These are phyloP conservation scores for Meyerozyma carpophila DNA, from an alignment of 1,139 yeast genomes.

Conservation along the genomic window DNA sequence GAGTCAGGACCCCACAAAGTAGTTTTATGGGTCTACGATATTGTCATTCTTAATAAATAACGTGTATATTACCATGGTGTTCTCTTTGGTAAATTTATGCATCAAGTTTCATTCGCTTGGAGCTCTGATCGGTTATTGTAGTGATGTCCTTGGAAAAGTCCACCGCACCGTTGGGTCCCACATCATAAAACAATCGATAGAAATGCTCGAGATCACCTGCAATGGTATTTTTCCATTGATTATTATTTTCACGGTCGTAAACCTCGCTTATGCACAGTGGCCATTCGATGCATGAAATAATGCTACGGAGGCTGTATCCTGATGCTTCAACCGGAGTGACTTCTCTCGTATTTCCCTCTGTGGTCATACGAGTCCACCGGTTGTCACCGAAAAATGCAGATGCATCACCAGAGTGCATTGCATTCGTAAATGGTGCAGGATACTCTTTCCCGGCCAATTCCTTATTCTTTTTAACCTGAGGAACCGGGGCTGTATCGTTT, in stretches of 20 bases:
- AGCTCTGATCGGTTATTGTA: background rate
- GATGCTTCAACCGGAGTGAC: conserved; percentile 2
- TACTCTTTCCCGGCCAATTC: conserved; percentile 63
- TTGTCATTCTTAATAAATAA: background rate
- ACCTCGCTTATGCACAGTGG: conserved; percentile 1
- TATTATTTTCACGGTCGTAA: background rate
- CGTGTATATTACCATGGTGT: background rate
- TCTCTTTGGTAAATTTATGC: background rate
- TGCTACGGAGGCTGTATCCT: background rate
- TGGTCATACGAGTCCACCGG: conserved; percentile 10
- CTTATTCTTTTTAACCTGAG: conserved; percentile 70
- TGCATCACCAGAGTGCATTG: conserved; percentile 40
- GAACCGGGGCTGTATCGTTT: conserved; percentile 79
- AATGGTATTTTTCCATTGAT: background rate
- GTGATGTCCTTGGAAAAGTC: background rate
- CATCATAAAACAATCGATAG: background rate
- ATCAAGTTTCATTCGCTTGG: background rate
- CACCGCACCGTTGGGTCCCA: background rate
- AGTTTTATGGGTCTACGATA: conserved; percentile 1
- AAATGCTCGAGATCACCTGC: background rate
- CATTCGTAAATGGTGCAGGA: conserved; percentile 39
- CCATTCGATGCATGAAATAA: background rate
- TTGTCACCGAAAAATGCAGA: conserved; percentile 43
- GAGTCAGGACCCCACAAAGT: conserved; percentile 68
- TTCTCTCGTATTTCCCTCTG: background rate